Conservation (phyloP, 1,284 basidiomycete species). For the Cryptococcus neoformans region DNA sequence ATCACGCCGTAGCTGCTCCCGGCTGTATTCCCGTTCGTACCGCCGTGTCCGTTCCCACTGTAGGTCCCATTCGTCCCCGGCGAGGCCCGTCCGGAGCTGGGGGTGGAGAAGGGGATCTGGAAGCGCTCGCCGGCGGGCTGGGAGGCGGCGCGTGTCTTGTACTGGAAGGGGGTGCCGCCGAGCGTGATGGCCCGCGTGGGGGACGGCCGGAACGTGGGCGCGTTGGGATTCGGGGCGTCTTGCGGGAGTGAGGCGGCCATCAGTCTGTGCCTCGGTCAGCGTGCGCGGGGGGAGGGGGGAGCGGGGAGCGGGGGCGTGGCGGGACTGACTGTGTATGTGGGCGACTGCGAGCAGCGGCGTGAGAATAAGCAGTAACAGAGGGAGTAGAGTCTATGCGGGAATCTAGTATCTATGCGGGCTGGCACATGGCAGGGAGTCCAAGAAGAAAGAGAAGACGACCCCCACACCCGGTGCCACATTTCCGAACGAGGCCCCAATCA, state of each 20-base stretch:
- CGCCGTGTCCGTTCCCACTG: constrained; percentile 2
- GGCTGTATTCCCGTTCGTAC: constrained; percentile 8
- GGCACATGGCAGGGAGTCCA: too few relatives aligned
- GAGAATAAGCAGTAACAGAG: too few relatives aligned
- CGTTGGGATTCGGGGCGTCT: constrained; percentile 11
- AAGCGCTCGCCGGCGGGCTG: constrained; percentile 42
- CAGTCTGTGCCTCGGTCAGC: too few relatives aligned
- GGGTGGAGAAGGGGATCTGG: constrained; percentile 24
- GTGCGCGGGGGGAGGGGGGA: too few relatives aligned
- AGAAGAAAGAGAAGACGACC: too few relatives aligned
- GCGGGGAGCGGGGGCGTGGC: too few relatives aligned
- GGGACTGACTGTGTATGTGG: too few relatives aligned
- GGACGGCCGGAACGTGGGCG: constrained; percentile 22
- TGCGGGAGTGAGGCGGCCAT: background rate
- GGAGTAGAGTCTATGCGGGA: too few relatives aligned
- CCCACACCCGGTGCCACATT: too few relatives aligned
- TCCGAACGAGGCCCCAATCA: too few relatives aligned
- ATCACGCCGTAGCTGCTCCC: constrained; percentile 38
- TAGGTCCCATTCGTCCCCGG: constrained; percentile 8
- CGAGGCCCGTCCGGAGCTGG: constrained; percentile 33
- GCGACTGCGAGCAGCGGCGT: too few relatives aligned
- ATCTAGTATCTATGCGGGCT: too few relatives aligned
- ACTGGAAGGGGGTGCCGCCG: constrained; percentile 18
- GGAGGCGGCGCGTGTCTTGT: constrained; percentile 36
- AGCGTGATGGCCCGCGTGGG: constrained; percentile 26